A percentile compares a stretch with the other conserved stretches of the same genome.
Evolutionary conservation across 2,329 filamentous ascomycete genomes (phyloP).

Genomic region (Fusarium praegraminearum): DNA sequence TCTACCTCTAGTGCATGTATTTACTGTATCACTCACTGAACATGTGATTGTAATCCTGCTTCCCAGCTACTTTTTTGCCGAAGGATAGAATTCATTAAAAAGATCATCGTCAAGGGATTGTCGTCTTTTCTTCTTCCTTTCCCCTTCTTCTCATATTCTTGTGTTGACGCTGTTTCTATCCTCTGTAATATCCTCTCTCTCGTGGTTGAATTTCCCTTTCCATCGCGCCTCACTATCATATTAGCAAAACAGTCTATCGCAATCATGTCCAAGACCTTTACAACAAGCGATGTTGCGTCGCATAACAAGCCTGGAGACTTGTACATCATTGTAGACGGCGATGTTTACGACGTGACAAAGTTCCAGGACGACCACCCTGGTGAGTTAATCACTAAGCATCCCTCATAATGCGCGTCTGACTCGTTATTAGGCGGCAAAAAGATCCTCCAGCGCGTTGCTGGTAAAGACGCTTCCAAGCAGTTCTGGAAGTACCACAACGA

Average conservation of each 20-base stretch:
- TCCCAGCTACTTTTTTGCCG: slow-evolving; percentile 33
- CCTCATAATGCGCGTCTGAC: slow-evolving; percentile 24
- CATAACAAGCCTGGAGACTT: slow-evolving; percentile 90
- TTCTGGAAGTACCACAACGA: slow-evolving; percentile 87
- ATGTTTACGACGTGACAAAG: slow-evolving; percentile 94
- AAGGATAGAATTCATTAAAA: slow-evolving; percentile 41
- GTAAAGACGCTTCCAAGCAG: slow-evolving; percentile 75
- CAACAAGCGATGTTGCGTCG: slow-evolving; percentile 84
- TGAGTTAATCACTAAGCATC: slow-evolving; percentile 52
- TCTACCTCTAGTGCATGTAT: slow-evolving; percentile 5
- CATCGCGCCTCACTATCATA: slow-evolving; percentile 4
- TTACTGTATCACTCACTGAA: slow-evolving; percentile 5
- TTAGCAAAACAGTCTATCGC: slow-evolving; percentile 7
- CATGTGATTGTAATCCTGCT: slow-evolving; percentile 44
- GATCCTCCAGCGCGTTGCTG: slow-evolving; percentile 72
- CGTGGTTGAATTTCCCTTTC: slow-evolving; percentile 6
- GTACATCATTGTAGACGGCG: slow-evolving; percentile 92
- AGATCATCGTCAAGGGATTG: slow-evolving; percentile 10
- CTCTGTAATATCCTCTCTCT: slow-evolving; percentile 5
- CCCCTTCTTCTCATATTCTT: slow-evolving; percentile 2
- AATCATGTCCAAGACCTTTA: slow-evolving; percentile 88
- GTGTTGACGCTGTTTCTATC: slow-evolving; percentile 4
- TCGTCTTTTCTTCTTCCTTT: slow-evolving; percentile 1
- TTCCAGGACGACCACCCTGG: slow-evolving; percentile 89
- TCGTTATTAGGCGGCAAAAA: slow-evolving; percentile 67